Evolutionary conservation across 495 filamentous ascomycete genomes (phyloP), one percentile per base, ranked within the genome.

Genomic region (Hypomontagnella submonticulosa): DNA sequence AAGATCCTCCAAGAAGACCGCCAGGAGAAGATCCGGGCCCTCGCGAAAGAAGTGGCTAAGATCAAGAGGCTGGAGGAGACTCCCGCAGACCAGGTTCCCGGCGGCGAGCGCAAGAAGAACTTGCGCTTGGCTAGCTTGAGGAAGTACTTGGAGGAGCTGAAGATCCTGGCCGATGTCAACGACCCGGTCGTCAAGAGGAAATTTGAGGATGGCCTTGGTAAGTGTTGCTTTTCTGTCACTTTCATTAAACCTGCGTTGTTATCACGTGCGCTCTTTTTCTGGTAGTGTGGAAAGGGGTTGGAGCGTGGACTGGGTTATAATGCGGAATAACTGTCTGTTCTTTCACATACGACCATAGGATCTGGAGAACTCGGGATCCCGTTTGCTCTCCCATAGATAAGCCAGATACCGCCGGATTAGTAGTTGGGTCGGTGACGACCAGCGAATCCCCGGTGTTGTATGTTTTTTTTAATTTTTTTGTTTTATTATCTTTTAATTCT

Each of bases 131-230:
- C 76, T n/a, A 88, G 87, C 43, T 87, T 97, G 87, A 82, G 85
- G 67, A 76, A 84, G 57, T 80, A 92, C 67, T 66, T 98, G 54
- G 92, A 97, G 73, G 75, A 86, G 48, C 81, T 97, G 73, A 96
- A 96, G 84, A 87, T 99, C 23, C 77, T 89, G 64, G 93, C 92
- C 4, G 95, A 99, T 73, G 91, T 97, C 76, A 99, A 99, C 73
- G 96, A 97, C 73, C 95, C 95, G 1, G 48, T 92, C 27, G 91
- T 98, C 41, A 98, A 97, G 86, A 90, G 92, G 75, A 90, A 85
- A 64, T 97, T 97, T 70, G 95, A 99, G 72, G 92, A 97, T 81
- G 93, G 94, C 10, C 76, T 86, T 67, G 92, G 95, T 97, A 79
- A 73, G 85, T 75, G 18, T 32, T 42, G 18, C 42, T 38, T 40